A percentile compares a stretch with the other conserved stretches of the same genome.
phyloP scores from a whole-genome alignment of 1,139 yeast genomes.

The Saccharomyces hybrid region DNA sequence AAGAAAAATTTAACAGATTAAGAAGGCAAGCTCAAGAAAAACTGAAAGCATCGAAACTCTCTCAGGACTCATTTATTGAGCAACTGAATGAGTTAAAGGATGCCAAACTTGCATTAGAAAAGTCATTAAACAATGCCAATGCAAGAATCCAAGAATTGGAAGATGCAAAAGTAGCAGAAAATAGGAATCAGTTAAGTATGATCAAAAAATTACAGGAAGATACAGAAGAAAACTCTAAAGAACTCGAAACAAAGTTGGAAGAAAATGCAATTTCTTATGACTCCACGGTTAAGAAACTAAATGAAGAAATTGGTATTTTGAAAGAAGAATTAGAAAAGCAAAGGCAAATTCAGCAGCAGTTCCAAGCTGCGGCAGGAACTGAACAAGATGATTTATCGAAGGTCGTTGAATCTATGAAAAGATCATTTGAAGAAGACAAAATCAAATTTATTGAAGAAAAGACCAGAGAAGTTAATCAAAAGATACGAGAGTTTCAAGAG shows the following conservation, averaged over 20 bases:
- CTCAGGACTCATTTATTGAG: slow-evolving; percentile 21
- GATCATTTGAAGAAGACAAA: slow-evolving; percentile 21
- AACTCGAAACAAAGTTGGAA: not conserved
- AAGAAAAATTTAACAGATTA: slow-evolving; percentile 34
- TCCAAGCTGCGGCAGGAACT: slow-evolving; percentile 1
- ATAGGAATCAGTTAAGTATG: slow-evolving; percentile 23
- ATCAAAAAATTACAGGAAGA: slow-evolving; percentile 25
- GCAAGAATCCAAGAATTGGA: slow-evolving; percentile 15
- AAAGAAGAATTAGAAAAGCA: slow-evolving; percentile 2
- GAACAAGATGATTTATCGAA: slow-evolving; percentile 15
- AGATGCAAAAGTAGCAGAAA: slow-evolving; percentile 13
- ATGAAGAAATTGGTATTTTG: slow-evolving; percentile 3
- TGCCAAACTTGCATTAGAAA: slow-evolving; percentile 18
- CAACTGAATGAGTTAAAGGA: slow-evolving; percentile 12
- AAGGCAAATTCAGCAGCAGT: slow-evolving; percentile 2
- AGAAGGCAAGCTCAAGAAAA: slow-evolving; percentile 34
- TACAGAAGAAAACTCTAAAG: slow-evolving; percentile 8
- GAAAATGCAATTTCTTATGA: not conserved
- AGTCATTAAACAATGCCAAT: slow-evolving; percentile 11
- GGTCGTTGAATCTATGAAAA: slow-evolving; percentile 23
- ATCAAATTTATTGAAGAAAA: slow-evolving; percentile 12
- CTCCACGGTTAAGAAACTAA: slow-evolving; percentile 6
- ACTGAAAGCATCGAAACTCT: slow-evolving; percentile 31
- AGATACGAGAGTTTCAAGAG: slow-evolving; percentile 6
- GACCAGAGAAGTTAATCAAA: slow-evolving; percentile 20